A percentile compares a stretch with the other conserved stretches of the same genome.
Evolutionary conservation across 2,329 filamentous ascomycete species (phyloP).

Genomic region (Fusarium chlamydosporum): DNA sequence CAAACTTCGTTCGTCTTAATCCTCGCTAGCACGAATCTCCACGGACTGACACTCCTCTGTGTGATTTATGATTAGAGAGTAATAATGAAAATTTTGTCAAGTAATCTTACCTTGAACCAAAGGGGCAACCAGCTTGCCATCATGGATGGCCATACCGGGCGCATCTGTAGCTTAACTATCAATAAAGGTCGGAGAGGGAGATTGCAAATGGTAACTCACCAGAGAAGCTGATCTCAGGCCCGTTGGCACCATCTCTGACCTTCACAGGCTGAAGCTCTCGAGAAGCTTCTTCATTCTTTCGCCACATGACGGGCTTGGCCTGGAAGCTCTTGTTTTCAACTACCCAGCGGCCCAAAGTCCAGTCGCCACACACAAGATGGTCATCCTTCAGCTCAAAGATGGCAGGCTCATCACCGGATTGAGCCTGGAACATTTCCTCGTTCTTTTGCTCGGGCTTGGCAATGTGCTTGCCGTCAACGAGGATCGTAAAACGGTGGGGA

Average conservation of each 20-base stretch:
- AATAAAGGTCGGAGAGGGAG: background rate
- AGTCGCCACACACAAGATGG: conserved; percentile 6
- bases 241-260: background rate
- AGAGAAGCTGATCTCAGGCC: conserved; percentile 17
- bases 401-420: conserved; percentile 4
- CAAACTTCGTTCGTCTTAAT: background rate
- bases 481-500: conserved; percentile 17
- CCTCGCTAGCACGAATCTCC: background rate
- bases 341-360: conserved; percentile 18
- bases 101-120: background rate
- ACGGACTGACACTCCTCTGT: background rate
- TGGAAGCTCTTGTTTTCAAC: conserved; percentile 11
- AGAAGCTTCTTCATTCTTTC: background rate
- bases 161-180: background rate
- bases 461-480: conserved; percentile 24
- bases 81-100: no score
- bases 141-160: background rate
- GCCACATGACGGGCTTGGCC: conserved; percentile 30
- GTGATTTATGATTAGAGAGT: background rate
- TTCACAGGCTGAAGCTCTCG: conserved; percentile 7
- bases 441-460: background rate
- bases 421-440: conserved; percentile 14
- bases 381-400: conserved; percentile 17
- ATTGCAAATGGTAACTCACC: background rate
- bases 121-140: conserved; percentile 7